phyloP scores from a whole-genome alignment of 78 protist species.

The Dictyostelium capitatum region DNA sequence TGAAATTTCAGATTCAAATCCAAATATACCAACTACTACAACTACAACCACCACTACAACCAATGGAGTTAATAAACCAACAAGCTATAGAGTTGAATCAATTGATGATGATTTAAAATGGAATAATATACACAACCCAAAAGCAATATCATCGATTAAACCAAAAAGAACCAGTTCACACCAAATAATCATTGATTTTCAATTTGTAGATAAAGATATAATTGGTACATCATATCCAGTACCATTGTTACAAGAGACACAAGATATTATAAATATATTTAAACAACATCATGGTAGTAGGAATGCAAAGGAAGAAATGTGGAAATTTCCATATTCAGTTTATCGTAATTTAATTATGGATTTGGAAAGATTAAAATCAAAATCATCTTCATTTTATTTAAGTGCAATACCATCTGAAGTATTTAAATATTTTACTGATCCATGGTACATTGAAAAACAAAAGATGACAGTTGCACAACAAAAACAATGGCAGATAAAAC shows the following conservation, averaged over 20 bases:
- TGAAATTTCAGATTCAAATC: not conserved
- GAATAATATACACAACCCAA: not conserved
- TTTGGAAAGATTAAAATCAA: not conserved
- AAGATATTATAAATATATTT: slow-evolving; percentile 1
- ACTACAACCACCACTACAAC: not conserved
- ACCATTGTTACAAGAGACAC: slow-evolving; percentile 8
- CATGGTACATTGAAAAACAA: not conserved
- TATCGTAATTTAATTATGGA: not conserved
- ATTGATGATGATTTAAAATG: not conserved
- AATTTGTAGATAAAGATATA: slow-evolving; percentile 5
- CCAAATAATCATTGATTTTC: slow-evolving; percentile 61
- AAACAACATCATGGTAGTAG: not conserved
- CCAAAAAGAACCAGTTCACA: slow-evolving; percentile 14
- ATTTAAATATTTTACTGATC: not conserved
- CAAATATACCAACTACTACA: not conserved
- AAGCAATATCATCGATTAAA: not conserved
- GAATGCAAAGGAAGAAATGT: slow-evolving; percentile 7
- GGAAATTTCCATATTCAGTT: slow-evolving; percentile 25
- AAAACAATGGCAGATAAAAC: not conserved
- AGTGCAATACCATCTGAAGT: not conserved
- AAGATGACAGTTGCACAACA: not conserved
- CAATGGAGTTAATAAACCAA: not conserved
- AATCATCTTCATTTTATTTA: not conserved
- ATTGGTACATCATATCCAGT: slow-evolving; percentile 47
- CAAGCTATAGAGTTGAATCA: slow-evolving; percentile 1